These are phyloP conservation scores for Adansonia gregorii DNA, from an alignment of 441 rosid genomes.

Conservation along the genomic window DNA sequence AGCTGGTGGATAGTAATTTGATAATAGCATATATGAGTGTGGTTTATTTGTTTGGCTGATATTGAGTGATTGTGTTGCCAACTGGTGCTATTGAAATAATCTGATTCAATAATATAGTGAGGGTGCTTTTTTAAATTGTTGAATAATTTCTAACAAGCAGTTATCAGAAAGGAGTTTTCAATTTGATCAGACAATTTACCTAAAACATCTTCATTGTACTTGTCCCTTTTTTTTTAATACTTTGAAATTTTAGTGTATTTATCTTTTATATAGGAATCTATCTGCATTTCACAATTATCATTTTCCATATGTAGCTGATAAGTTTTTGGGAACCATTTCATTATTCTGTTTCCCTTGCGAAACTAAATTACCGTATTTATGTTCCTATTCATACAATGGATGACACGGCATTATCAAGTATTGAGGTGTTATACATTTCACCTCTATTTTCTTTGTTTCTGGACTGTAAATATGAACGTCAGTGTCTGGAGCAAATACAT, in stretches of 20 bases:
- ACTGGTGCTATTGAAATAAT: background rate
- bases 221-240: no score
- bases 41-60: background rate
- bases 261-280: background rate
- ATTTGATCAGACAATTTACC: background rate
- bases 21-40: background rate
- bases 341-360: background rate
- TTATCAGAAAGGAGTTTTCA: background rate
- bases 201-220: background rate
- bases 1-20: background rate
- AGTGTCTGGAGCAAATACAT: background rate
- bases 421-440: background rate
- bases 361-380: background rate
- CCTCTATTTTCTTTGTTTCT: slow-evolving; percentile 17
- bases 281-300: background rate
- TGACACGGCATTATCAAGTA: background rate
- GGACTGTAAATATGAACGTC: no score
- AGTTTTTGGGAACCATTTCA: background rate
- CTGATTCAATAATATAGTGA: background rate
- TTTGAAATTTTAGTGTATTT: no score
- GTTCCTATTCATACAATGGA: background rate
- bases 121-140: background rate
- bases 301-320: background rate
- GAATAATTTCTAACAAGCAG: background rate
- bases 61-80: background rate